Evolutionary conservation across 2,329 filamentous ascomycete genomes (phyloP), one percentile per base, ranked within the genome.

Genomic region (Amphichorda felina): DNA sequence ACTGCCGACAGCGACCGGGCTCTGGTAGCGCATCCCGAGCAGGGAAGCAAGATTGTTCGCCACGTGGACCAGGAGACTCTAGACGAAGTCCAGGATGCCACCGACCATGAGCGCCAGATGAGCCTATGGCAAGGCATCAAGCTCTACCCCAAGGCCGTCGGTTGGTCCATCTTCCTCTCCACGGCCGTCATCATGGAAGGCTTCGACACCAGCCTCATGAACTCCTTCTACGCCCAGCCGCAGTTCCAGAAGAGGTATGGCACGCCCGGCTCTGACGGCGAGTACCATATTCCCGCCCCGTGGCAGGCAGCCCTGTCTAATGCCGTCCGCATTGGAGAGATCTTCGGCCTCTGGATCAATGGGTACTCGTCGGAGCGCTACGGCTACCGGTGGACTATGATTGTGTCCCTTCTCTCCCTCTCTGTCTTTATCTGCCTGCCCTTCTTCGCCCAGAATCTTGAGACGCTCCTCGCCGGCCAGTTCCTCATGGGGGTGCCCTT

Each of bases 221-320:
- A 43, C 34, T 52, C 46, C 37, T 48, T 57, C 24, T 55, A 51
- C 39, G 52, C 43, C 18, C 54, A 50, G 35, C 55, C 54, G 2
- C 42, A 49, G 5, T 61, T 60, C 21, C 43, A 46, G 29, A 39
- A 43, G 3, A 42, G 48, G 18, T 54, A 48, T 27, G 50, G 50
- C 30, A n/a, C 32, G 15, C 19, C 16, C 11, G 18, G 18, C n/a
- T 11, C 33, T 5, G 25, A 26, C 25, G 25, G 37, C 25, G n/a
- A 25, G 25, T 30, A 30, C 17, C 27, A 30, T 17, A 21, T 38
- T n/a, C 15, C 33, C 17, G 25, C 37, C 17, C 31, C 14, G 13
- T 65, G 62, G 63, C 61, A 64, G 41, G 51, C 59, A 5, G 59
- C 51, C 5, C 43, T 66, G 2, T 49, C 48, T 8, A 61, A 59